These are phyloP conservation scores for Pontederia paniculata DNA, from an alignment of 176 grass and related monocot species.

Conservation along the genomic window DNA sequence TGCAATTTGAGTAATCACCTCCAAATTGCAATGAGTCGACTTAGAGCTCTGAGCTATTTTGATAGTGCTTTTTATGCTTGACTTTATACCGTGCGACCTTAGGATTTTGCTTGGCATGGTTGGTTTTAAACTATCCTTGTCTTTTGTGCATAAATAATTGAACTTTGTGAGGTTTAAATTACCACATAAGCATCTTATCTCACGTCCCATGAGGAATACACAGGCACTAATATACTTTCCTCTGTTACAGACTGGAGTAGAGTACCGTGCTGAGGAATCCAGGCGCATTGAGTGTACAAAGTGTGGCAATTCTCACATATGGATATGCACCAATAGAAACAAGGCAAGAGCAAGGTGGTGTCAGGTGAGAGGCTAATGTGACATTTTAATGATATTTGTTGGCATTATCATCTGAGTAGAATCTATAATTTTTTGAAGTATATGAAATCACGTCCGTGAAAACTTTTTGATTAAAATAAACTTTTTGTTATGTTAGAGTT, in stretches of 20 bases:
- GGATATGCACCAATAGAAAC: slow-evolving; percentile 93
- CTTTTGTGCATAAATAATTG: no score
- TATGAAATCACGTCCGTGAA: neutral
- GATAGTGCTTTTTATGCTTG: no score
- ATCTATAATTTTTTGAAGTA: slow-evolving; percentile 15
- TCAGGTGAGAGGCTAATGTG: slow-evolving; percentile 37
- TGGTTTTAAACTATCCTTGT: no score
- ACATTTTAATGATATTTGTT: slow-evolving; percentile 9
- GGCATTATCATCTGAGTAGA: no score
- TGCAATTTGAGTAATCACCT: no score
- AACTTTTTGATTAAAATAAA: slow-evolving; percentile 11
- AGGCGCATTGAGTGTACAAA: slow-evolving; percentile 96
- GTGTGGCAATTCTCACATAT: slow-evolving; percentile 92
- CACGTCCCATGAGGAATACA: neutral
- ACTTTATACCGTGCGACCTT: no score
- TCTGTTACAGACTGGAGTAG: slow-evolving; percentile 60
- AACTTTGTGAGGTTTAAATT: neutral
- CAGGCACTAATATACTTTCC: slow-evolving; percentile 7
- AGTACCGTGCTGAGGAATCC: slow-evolving; percentile 84
- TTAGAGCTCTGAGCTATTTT: no score
- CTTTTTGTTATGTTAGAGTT: slow-evolving; percentile 43
- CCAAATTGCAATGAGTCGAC: no score
- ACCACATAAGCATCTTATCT: slow-evolving; percentile 4
- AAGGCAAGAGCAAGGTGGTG: slow-evolving; percentile 95
- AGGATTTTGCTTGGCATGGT: no score